phyloP scores from a whole-genome alignment of 805 yeast genomes.

The Wickerhamiella bombiphila region DNA sequence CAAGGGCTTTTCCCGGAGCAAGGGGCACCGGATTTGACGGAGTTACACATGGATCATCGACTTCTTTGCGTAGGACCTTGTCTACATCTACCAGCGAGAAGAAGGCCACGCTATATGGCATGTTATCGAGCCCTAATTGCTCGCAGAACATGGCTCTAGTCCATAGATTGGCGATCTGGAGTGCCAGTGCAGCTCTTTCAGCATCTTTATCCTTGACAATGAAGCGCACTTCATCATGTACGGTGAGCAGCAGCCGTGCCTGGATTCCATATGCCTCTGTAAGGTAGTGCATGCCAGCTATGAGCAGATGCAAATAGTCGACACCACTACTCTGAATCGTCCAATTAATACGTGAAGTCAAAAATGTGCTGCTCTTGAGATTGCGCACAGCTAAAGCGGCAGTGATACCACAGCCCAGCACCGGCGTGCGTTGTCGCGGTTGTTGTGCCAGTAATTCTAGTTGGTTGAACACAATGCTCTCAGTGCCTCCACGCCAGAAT shows the following conservation, averaged over 20 bases:
- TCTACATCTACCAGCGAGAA: slow-evolving; percentile 91
- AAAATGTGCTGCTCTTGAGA: slow-evolving; percentile 44
- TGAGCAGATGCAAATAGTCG: slow-evolving; percentile 75
- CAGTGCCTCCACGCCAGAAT: slow-evolving; percentile 69
- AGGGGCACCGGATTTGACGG: slow-evolving; percentile 67
- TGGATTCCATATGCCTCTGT: slow-evolving; percentile 46
- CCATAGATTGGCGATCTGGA: slow-evolving; percentile 89
- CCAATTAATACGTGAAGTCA: slow-evolving; percentile 94
- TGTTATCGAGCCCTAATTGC: slow-evolving; percentile 72
- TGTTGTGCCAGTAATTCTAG: slow-evolving; percentile 77
- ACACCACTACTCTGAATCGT: slow-evolving; percentile 97
- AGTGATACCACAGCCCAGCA: slow-evolving; percentile 85
- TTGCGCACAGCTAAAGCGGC: slow-evolving; percentile 57
- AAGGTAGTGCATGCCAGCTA: slow-evolving; percentile 79
- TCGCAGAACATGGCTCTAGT: slow-evolving; percentile 91
- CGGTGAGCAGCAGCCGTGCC: slow-evolving; percentile 72
- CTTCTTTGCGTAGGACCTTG: slow-evolving; percentile 77
- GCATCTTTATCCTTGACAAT: slow-evolving; percentile 58
- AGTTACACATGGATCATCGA: slow-evolving; percentile 78
- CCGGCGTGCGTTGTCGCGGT: slow-evolving; percentile 74
- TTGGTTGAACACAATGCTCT: slow-evolving; percentile 78
- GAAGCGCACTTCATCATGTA: slow-evolving; percentile 89
- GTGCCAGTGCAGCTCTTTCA: slow-evolving; percentile 62
- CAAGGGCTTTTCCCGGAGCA: slow-evolving; percentile 64
- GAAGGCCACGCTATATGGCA: slow-evolving; percentile 92